Evolutionary conservation across 2,329 filamentous ascomycete genomes (phyloP), one percentile per base, ranked within the genome.

Genomic region (Chrysoporthe puriensis): DNA sequence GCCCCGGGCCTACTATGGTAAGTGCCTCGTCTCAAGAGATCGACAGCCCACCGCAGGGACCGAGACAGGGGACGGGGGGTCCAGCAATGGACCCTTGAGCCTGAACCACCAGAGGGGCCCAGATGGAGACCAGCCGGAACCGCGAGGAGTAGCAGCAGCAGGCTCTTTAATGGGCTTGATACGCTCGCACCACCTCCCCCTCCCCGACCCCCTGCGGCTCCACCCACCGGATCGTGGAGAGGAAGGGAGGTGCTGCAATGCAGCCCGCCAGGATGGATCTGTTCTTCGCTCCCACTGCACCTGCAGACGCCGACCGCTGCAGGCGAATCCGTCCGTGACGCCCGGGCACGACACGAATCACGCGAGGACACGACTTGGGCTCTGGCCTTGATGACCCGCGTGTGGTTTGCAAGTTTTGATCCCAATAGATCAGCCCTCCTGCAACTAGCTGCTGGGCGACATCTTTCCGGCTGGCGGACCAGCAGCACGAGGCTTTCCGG

Each of bases 261-360:
- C 21, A 34, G 11, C 32, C 21, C 36, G 36, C 36, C 36, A 40
- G 44, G 18, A 46, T 46, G 44, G 18, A 46, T 46, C 18, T 46
- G 44, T 46, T 18, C 11, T 46, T 14, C 14, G 8, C 4, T 5
- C 14, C 14, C 11, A 14, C 44, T 46, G 36, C 36, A 40, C 9
- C 36, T 40, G 36, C 36, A 40, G 36, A 40, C 36, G 36, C 36
- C 9, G 6, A 40, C 36, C 6, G 9, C 9, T 40, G 36, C 36
- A 40, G 36, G 36, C 50, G 50, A 54, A 54, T 54, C 50, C 50
- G 50, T 54, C 50, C 26, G 50, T 54, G 50, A 54, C 26, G 11
- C 52, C 21, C 26, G 21, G 26, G 56, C 2, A 62, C 63, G 63
- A 68, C 62, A 67, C 62, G 67, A 64, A 69, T 64, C 62, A 69